Conservation (phyloP, 805 yeast genomes). For the Metschnikowia vanudenii region DNA sequence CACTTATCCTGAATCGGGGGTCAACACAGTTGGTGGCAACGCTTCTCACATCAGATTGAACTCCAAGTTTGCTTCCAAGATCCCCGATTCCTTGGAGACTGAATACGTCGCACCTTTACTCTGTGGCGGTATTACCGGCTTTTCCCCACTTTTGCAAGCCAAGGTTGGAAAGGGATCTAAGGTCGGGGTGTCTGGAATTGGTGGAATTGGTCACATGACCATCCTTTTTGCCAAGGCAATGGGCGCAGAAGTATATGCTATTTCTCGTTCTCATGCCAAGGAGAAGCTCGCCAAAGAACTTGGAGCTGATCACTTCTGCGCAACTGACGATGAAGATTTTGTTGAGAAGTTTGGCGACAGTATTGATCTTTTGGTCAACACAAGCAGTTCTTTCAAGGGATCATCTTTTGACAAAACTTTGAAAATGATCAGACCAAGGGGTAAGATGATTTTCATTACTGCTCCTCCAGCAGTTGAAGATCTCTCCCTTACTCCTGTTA, state of each 20-base stretch:
- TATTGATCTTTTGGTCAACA: conserved; percentile 18
- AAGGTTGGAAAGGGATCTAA: conserved; percentile 28
- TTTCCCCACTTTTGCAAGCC: conserved; percentile 22
- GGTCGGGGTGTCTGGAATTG: conserved; percentile 63
- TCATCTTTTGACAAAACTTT: conserved; percentile 17
- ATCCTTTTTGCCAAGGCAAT: conserved; percentile 57
- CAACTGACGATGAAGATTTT: conserved; percentile 25
- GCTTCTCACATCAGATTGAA: conserved; percentile 19
- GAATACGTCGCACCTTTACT: conserved; percentile 21
- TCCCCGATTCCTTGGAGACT: conserved; percentile 18
- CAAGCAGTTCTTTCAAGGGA: conserved; percentile 21
- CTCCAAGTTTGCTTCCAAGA: conserved; percentile 20
- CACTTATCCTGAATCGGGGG: conserved; percentile 13
- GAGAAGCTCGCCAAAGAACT: conserved; percentile 50
- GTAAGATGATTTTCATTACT: conserved; percentile 19
- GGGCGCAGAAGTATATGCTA: conserved; percentile 62
- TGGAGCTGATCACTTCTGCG: conserved; percentile 48
- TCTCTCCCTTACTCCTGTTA: conserved; percentile 11
- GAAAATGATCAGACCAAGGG: conserved; percentile 17
- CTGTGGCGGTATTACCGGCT: conserved; percentile 24
- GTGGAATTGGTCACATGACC: conserved; percentile 69
- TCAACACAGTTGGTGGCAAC: conserved; percentile 19
- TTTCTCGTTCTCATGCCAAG: conserved; percentile 51
- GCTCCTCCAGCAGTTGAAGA: conserved; percentile 15
- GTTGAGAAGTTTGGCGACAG: conserved; percentile 11